Conservation (phyloP, 768 basidiomycete species). For the Epithele typhae region DNA sequence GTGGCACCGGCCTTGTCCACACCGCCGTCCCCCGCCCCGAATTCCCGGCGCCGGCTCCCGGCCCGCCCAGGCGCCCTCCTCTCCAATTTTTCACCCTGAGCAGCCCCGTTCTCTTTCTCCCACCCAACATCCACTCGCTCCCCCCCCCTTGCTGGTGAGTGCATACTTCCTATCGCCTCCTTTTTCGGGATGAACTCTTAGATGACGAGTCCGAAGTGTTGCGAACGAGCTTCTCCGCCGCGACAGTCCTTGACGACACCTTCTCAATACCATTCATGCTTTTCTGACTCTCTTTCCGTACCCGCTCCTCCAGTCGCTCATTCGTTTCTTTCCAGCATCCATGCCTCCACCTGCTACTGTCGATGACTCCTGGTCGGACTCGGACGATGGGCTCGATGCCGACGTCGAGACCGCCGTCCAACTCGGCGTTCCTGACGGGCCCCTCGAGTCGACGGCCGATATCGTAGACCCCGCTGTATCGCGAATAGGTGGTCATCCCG, state of each 20-base stretch:
- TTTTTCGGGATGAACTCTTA: conserved; percentile 51
- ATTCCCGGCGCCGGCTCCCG: too few relatives aligned
- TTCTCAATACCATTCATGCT: conserved; percentile 88
- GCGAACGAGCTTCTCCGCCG: conserved; percentile 57
- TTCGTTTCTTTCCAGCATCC: conserved; percentile 5
- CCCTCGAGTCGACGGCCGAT: conserved; percentile 52
- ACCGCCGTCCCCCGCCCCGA: too few relatives aligned
- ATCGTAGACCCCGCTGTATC: conserved; percentile 77
- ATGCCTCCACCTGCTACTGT: conserved; percentile 35
- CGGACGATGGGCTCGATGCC: conserved; percentile 56
- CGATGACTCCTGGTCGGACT: conserved; percentile 77
- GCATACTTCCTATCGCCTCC: too few relatives aligned
- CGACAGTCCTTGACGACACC: conserved; percentile 55
- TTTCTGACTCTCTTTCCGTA: conserved; percentile 54
- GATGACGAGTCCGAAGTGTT: conserved; percentile 82
- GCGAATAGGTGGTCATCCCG: conserved; percentile 86
- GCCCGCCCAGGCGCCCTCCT: too few relatives aligned
- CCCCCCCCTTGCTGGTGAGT: too few relatives aligned
- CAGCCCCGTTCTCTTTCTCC: too few relatives aligned
- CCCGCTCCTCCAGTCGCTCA: conserved; percentile 15
- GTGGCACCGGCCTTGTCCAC: too few relatives aligned
- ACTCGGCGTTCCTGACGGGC: conserved; percentile 78
- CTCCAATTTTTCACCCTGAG: too few relatives aligned
- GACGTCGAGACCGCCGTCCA: conserved; percentile 70
- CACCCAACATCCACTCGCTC: too few relatives aligned